Conservation (phyloP, 2,329 filamentous ascomycete genomes). For the Orbilia ellipsospora region DNA sequence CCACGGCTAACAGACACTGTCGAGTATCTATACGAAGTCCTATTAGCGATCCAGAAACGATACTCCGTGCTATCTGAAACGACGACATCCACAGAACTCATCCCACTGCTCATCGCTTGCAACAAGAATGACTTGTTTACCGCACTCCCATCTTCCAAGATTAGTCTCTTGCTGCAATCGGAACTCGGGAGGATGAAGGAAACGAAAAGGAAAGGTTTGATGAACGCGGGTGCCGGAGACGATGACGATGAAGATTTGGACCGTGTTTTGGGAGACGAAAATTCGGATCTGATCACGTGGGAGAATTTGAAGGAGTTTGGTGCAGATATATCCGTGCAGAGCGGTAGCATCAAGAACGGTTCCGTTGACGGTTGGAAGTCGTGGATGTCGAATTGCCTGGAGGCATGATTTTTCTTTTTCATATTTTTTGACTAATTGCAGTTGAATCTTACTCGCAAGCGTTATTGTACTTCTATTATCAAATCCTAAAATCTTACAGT, state of each 20-base stretch:
- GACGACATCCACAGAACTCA: slow-evolving; percentile 71
- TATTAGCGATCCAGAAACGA: slow-evolving; percentile 83
- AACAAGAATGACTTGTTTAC: slow-evolving; percentile 98
- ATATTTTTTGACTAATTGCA: too few relatives aligned
- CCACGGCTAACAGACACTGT: slow-evolving; percentile 72
- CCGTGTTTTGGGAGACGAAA: slow-evolving; percentile 78
- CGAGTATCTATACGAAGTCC: slow-evolving; percentile 85
- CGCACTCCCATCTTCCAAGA: slow-evolving; percentile 80
- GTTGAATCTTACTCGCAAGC: too few relatives aligned
- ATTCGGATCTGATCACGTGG: slow-evolving; percentile 42
- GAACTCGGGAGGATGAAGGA: slow-evolving; percentile 82
- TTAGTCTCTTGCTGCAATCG: slow-evolving; percentile 78
- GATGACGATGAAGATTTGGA: slow-evolving; percentile 78
- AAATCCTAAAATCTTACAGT: not conserved
- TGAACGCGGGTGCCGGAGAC: slow-evolving; percentile 81
- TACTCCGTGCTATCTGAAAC: slow-evolving; percentile 69
- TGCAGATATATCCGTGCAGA: slow-evolving; percentile 41
- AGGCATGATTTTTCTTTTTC: not conserved
- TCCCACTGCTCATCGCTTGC: slow-evolving; percentile 78
- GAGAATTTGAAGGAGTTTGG: slow-evolving; percentile 40
- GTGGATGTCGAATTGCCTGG: slow-evolving; percentile 42
- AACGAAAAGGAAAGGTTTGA: slow-evolving; percentile 80
- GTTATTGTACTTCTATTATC: not conserved
- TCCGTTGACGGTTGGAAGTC: slow-evolving; percentile 35
- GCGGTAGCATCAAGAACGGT: slow-evolving; percentile 45